Conservation (phyloP, 257 asterid species). For the Solanum microdontum region DNA sequence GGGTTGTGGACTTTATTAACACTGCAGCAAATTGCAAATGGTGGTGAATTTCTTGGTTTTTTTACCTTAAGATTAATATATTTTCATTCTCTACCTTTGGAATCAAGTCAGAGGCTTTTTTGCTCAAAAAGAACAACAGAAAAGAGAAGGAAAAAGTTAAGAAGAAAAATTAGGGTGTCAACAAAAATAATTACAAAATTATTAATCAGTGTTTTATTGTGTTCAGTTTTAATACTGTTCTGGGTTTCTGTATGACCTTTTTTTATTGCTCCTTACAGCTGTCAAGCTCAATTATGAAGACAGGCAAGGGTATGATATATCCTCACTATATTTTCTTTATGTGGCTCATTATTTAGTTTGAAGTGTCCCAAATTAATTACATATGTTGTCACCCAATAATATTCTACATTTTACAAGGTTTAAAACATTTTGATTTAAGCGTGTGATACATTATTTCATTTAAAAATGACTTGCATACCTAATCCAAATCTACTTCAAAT, state of each 20-base stretch:
- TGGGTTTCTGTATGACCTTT: not conserved
- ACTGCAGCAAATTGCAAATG: not conserved
- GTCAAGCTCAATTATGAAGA: slow-evolving; percentile 40
- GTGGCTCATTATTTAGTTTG: not conserved
- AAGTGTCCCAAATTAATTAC: not conserved
- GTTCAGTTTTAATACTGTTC: not conserved
- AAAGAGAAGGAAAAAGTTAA: not conserved
- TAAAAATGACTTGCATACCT: not conserved
- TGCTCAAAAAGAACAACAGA: not conserved
- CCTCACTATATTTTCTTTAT: slow-evolving; percentile 11
- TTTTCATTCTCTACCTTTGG: not conserved
- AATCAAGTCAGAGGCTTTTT: not conserved
- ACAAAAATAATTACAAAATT: not conserved
- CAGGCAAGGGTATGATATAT: slow-evolving; percentile 45
- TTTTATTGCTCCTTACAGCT: slow-evolving; percentile 29
- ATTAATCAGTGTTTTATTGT: not conserved
- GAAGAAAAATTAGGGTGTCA: not conserved
- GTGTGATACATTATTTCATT: not conserved
- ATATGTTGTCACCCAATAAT: not conserved
- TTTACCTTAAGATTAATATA: not conserved
- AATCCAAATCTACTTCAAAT: not conserved
- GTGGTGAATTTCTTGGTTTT: not conserved
- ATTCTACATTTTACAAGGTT: not conserved
- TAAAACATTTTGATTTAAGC: not conserved
- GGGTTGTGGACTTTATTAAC: not conserved